Conservation (phyloP, 2,329 filamentous ascomycete genomes). For the Thielaviopsis punctulata region DNA sequence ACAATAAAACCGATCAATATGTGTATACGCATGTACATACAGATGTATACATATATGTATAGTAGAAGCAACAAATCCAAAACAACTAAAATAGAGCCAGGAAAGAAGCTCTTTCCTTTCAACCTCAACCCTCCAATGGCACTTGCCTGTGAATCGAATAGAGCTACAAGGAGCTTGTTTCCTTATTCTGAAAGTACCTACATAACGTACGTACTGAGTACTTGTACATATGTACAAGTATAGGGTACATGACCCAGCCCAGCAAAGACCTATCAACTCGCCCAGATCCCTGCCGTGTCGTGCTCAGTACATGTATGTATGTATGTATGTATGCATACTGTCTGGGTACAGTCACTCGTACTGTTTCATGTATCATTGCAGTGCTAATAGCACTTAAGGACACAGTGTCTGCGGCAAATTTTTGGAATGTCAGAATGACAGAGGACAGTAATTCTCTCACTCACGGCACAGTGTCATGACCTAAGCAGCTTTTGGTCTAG, state of each 20-base stretch:
- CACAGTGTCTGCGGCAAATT: not conserved
- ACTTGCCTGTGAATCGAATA: not conserved
- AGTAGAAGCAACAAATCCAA: not conserved
- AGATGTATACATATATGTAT: too few relatives aligned
- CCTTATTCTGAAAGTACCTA: not conserved
- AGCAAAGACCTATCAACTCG: not conserved
- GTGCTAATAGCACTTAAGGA: not conserved
- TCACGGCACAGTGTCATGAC: not conserved
- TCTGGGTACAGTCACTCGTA: slow-evolving; percentile 3
- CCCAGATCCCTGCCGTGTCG: not conserved
- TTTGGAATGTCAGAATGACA: not conserved
- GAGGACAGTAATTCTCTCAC: not conserved
- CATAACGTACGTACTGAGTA: too few relatives aligned
- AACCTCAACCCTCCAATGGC: not conserved
- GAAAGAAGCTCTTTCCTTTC: not conserved
- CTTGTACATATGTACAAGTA: not conserved
- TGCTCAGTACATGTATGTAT: not conserved
- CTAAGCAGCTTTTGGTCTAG: not conserved
- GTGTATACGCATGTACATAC: too few relatives aligned
- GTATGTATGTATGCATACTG: slow-evolving; percentile 1
- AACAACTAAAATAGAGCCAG: not conserved
- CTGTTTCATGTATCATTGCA: not conserved
- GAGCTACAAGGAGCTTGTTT: not conserved
- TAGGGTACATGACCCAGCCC: not conserved
- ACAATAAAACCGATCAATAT: not conserved